phyloP scores from a whole-genome alignment of 2,329 filamentous ascomycete species.

The Fusarium ramigenum region DNA sequence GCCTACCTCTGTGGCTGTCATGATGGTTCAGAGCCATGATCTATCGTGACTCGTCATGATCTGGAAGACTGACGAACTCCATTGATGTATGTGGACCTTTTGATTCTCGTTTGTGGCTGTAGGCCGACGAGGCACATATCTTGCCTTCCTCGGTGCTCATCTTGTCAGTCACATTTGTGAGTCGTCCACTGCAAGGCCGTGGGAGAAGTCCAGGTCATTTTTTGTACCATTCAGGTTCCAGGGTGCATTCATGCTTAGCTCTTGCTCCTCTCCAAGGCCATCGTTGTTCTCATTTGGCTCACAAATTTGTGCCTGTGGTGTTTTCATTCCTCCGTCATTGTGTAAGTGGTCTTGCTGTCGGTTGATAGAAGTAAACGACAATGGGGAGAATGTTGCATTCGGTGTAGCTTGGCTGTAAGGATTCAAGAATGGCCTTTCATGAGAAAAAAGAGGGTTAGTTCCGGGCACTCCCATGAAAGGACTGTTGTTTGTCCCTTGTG shows the following conservation, averaged over 20 bases:
- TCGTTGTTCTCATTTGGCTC: conserved; percentile 36
- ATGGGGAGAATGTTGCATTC: conserved; percentile 35
- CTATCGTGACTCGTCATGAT: background rate
- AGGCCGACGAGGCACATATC: background rate
- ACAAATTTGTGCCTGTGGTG: conserved; percentile 39
- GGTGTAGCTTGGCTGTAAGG: conserved; percentile 39
- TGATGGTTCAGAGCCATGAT: background rate
- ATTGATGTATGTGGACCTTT: background rate
- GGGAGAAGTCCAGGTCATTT: conserved; percentile 36
- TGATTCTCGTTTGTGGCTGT: background rate
- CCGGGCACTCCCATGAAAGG: conserved; percentile 45
- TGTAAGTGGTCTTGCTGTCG: conserved; percentile 33
- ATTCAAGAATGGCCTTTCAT: conserved; percentile 45
- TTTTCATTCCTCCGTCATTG: conserved; percentile 33
- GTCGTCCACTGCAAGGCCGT: conserved; percentile 39
- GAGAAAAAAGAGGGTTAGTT: conserved; percentile 47
- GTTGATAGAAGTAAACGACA: conserved; percentile 47
- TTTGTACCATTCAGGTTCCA: conserved; percentile 41
- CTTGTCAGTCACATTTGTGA: conserved; percentile 34
- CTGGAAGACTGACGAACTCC: background rate
- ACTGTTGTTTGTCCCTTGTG: conserved; percentile 29
- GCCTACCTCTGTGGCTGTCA: background rate
- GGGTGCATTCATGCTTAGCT: conserved; percentile 31
- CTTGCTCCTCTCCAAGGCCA: conserved; percentile 38
- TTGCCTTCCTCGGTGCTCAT: background rate